Base-by-base conservation (phyloP, 106 monocot genomes). In the Amphibolis antarctica region DNA sequence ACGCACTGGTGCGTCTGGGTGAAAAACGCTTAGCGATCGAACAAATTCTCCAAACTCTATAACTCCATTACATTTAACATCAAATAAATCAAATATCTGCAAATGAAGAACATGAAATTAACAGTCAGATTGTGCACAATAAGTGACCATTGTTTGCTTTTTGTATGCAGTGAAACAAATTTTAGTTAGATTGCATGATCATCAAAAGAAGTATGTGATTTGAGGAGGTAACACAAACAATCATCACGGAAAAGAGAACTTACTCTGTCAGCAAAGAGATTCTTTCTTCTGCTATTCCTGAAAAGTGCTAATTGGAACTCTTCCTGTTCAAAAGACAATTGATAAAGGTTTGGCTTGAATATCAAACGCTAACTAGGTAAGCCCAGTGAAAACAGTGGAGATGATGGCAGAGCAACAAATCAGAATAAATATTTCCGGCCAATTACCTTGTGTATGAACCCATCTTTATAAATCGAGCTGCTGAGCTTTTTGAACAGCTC, bases 11-110 rank as follows among this genome's bases (percentile, higher is more conserved):
- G 93, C 62, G 46, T 83, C 53, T 29, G 93, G 93, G 46, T 93
- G 93, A 78, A 93, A 93, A 28, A 88, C 57, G 55, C 74, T 93
- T 18, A 93, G 80, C 10, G 88, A 88, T 64, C 83, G 72, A 55
- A 93, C 88, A 82, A 93, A 93, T 73, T 85, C 93, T 28, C 79
- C 93, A 70, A 93, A 93, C 64, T 93, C 93, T 53, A 93, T 93
- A 28, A 88, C 85, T 30, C 86, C 86, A 60, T 82, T 87, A 59
- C 70, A 58, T 62, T 87, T 92, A 44, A 77, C 23, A 68, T 92
- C 92, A 76, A 55, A 55, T 22, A 55, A 24, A 55, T 24, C 25
- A 55, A 55, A 55, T 17, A 55, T 11, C 25, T 22, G 11, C 21
- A 55, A 10, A 22, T 1, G 10, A 26, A 17, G 28, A 60, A 18